Evolutionary conservation across 2,329 filamentous ascomycete genomes (phyloP).

Genomic region (Rachicladosporium sp.): DNA sequence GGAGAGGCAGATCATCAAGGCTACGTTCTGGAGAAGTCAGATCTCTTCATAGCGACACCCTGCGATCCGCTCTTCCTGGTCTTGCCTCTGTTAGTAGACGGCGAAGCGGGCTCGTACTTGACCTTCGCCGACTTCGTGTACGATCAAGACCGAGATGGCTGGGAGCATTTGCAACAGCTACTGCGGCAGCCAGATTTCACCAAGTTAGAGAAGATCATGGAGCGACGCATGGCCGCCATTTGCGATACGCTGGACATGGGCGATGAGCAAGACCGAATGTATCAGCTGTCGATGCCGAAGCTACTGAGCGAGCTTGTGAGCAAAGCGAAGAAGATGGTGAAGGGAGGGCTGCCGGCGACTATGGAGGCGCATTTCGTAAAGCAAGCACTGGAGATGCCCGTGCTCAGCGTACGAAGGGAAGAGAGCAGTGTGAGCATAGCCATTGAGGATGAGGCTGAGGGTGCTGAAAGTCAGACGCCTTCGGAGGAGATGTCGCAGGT

Average conservation of each 20-base stretch:
- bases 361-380: conserved; percentile 78
- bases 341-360: conserved; percentile 55
- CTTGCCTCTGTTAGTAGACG: conserved; percentile 47
- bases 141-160: conserved; percentile 37
- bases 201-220: conserved; percentile 32
- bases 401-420: conserved; percentile 54
- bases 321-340: conserved; percentile 62
- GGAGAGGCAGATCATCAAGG: conserved; percentile 21
- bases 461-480: conserved; percentile 7
- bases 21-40: conserved; percentile 53
- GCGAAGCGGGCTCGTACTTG: conserved; percentile 32
- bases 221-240: conserved; percentile 49
- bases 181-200: conserved; percentile 26
- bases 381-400: conserved; percentile 62
- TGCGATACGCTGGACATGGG: conserved; percentile 83
- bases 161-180: conserved; percentile 48
- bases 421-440: conserved; percentile 29
- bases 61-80: conserved; percentile 78
- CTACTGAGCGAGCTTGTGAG: conserved; percentile 50
- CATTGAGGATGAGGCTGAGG: conserved; percentile 12
- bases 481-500: conserved; percentile 10
- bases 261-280: conserved; percentile 75
- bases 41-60: conserved; percentile 72
- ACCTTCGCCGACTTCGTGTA: conserved; percentile 63
- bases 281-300: conserved; percentile 61